These are phyloP conservation scores for Trichoderma sp. DNA, from an alignment of 2,329 filamentous ascomycete species.

Conservation along the genomic window DNA sequence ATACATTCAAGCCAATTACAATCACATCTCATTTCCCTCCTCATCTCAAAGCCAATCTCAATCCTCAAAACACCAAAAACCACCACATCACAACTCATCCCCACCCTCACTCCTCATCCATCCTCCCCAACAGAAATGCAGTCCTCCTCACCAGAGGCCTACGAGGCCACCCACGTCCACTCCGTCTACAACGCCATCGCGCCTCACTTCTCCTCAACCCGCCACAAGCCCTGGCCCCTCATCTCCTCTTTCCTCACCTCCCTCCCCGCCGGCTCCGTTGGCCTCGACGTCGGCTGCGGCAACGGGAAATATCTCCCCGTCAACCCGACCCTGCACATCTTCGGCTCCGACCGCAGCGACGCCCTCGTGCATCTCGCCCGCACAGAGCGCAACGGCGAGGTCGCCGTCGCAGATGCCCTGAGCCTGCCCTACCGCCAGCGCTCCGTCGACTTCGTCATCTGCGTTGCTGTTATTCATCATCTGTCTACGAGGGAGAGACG, in stretches of 20 bases:
- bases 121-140: background rate
- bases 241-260: constrained; percentile 74
- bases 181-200: constrained; percentile 87
- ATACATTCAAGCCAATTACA: background rate
- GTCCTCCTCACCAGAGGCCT: constrained; percentile 50
- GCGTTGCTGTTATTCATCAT: constrained; percentile 93
- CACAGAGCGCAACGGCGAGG: constrained; percentile 55
- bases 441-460: constrained; percentile 79
- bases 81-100: background rate
- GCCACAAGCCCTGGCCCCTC: constrained; percentile 87
- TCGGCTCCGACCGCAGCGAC: constrained; percentile 80
- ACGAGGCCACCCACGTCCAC: constrained; percentile 89
- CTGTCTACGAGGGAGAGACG: constrained; percentile 76
- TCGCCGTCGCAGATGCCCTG: constrained; percentile 79
- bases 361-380: constrained; percentile 55
- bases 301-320: constrained; percentile 94
- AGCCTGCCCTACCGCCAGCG: constrained; percentile 71
- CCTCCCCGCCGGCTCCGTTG: constrained; percentile 70
- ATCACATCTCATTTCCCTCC: background rate
- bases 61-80: background rate
- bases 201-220: constrained; percentile 78
- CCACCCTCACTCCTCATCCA: background rate
- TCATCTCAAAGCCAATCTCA: background rate
- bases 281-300: constrained; percentile 90
- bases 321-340: constrained; percentile 73